Conservation (phyloP, 148 eudicot species). For the Cornus kousa region DNA sequence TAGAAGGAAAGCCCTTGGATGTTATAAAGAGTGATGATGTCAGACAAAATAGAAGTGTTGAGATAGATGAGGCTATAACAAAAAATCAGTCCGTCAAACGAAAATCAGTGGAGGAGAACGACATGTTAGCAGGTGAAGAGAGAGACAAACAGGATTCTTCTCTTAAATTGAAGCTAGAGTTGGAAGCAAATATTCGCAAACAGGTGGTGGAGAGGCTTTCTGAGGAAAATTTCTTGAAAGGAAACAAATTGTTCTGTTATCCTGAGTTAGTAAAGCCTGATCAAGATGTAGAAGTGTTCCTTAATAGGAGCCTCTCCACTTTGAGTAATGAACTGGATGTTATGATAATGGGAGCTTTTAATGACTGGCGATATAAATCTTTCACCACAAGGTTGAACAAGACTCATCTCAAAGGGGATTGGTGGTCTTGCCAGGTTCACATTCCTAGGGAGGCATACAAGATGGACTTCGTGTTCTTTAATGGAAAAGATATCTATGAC, state of each 20-base stretch:
- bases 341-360: conserved; percentile 86
- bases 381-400: conserved; percentile 65
- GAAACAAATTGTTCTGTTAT: conserved; percentile 63
- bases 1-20: conserved; percentile 11
- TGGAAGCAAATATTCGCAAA: conserved; percentile 54
- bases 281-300: conserved; percentile 65
- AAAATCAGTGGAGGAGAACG: conserved; percentile 17
- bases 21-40: conserved; percentile 9
- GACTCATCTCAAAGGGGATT: conserved; percentile 72
- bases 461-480: conserved; percentile 83
- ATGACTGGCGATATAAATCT: conserved; percentile 93
- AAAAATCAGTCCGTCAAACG: conserved; percentile 1
- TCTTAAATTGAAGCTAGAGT: conserved; percentile 53
- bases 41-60: conserved; percentile 7
- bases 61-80: conserved; percentile 19
- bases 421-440: conserved; percentile 91
- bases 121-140: background rate
- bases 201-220: conserved; percentile 66
- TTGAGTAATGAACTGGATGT: conserved; percentile 65
- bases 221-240: conserved; percentile 51
- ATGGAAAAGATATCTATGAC: conserved; percentile 84
- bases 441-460: conserved; percentile 89
- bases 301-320: conserved; percentile 71
- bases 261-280: conserved; percentile 69
- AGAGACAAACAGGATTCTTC: conserved; percentile 25